These are phyloP conservation scores for Cryptococcus deneoformans DNA, from an alignment of 1,284 basidiomycete species.

Conservation along the genomic window DNA sequence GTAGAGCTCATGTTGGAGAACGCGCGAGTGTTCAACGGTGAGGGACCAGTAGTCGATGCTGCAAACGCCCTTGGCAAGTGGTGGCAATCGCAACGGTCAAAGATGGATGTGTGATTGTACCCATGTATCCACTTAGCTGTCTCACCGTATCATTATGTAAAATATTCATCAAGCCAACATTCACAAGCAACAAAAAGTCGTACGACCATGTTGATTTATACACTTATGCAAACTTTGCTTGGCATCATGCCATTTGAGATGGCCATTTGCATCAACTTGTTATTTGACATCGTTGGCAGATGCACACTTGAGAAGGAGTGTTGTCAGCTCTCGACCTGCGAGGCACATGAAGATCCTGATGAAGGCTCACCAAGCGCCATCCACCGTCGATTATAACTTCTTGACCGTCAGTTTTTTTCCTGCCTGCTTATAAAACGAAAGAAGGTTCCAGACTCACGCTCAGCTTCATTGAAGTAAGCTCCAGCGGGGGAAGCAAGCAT, in stretches of 20 bases:
- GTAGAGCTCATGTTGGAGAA: constrained; percentile 47
- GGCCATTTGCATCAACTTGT: not conserved
- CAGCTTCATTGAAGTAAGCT: constrained; percentile 21
- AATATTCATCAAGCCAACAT: too few species aligned
- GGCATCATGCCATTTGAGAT: too few species aligned
- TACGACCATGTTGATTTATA: too few species aligned
- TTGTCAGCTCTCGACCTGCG: not conserved
- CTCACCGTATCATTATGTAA: too few species aligned
- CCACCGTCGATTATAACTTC: constrained; percentile 27
- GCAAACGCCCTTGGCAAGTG: constrained; percentile 37
- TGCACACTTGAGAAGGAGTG: constrained; percentile 1
- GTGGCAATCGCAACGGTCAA: constrained; percentile 37
- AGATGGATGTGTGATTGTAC: constrained; percentile 30
- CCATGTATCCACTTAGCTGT: too few species aligned
- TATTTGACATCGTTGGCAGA: constrained; percentile 22
- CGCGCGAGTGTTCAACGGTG: constrained; percentile 43
- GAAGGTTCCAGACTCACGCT: not conserved
- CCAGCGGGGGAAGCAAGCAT: constrained; percentile 31
- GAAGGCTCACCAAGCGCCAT: constrained; percentile 21
- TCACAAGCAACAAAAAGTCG: too few species aligned
- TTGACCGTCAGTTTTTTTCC: not conserved
- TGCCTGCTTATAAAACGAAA: not conserved
- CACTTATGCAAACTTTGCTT: too few species aligned
- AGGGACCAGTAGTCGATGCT: constrained; percentile 32
- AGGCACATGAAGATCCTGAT: not conserved